Evolutionary conservation across 2,329 filamentous ascomycete genomes (phyloP), one percentile per base, ranked within the genome.

Genomic region (Talaromyces amestolkiae): DNA sequence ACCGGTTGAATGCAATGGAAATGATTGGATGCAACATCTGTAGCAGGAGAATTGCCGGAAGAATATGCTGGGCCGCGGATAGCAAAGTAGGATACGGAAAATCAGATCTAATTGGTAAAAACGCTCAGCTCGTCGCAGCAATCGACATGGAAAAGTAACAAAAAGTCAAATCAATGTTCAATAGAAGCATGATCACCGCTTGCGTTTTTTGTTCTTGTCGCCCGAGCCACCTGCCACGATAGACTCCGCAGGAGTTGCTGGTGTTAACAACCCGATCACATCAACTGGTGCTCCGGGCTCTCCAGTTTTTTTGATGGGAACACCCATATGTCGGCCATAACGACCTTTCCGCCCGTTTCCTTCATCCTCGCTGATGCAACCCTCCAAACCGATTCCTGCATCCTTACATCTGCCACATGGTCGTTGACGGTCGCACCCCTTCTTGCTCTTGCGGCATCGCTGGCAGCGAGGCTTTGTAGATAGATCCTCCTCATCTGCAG

Each of bases 391-490:
- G 72, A 99, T 92, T 22, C 95, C 95, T 51, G 95, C 95, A 80
- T 99, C 95, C 77, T 93, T 92, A 87, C 95, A 99, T 69, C 95
- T 88, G 64, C 93, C 92, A 75, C 95, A 99, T 33, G 95, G 95
- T 45, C 95, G 89, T 80, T 98, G 95, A 66, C 95, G 90, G 81
- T 99, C 95, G 76, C 95, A 99, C 13, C 95, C 95, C 81, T 99
- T 99, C 85, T 99, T 99, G 82, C 94, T 98, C 87, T 99, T 99
- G 73, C 95, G 91, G 84, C 95, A 99, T 66, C 95, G 91, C 78
- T 99, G 95, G 83, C 95, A 99, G 68, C 95, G 93, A 65, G 95
- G 95, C 81, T 98, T 97, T 70, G 91, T 93, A 0, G 94, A 97
- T 22, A 98, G 82, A 65, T 97, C 93, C 70, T 97, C 93, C 70